These are phyloP conservation scores for Globisporangium orthogonon DNA, from an alignment of 352 stramenopile species.

Conservation along the genomic window DNA sequence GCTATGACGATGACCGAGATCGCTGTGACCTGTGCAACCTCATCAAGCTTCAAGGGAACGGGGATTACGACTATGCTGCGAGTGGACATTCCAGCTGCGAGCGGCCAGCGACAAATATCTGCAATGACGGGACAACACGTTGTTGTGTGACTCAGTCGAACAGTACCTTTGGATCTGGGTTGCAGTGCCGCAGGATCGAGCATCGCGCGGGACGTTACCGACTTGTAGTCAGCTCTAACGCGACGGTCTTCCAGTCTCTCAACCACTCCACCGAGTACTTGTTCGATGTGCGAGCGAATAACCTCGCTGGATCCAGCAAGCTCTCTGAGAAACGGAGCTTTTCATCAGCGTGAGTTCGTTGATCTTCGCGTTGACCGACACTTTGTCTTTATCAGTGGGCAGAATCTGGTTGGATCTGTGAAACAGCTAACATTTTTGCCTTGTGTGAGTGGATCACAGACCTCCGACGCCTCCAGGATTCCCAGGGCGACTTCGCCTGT, in stretches of 20 bases:
- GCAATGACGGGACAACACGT: slow-evolving; percentile 24
- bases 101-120: slow-evolving; percentile 13
- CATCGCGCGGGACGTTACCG: slow-evolving; percentile 3
- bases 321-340: slow-evolving; percentile 25
- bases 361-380: too few species aligned
- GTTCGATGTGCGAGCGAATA: slow-evolving; percentile 44
- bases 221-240: slow-evolving; percentile 26
- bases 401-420: not conserved
- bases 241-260: slow-evolving; percentile 29
- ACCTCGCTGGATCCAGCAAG: slow-evolving; percentile 24
- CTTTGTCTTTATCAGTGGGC: not conserved
- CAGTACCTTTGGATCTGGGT: slow-evolving; percentile 11
- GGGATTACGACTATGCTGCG: slow-evolving; percentile 19
- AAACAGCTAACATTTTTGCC: not conserved
- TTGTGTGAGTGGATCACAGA: slow-evolving; percentile 12
- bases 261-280: slow-evolving; percentile 47
- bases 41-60: slow-evolving; percentile 13
- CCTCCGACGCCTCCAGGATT: slow-evolving; percentile 28
- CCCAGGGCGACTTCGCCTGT: slow-evolving; percentile 19
- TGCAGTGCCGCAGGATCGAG: slow-evolving; percentile 21
- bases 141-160: slow-evolving; percentile 35
- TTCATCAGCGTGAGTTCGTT: slow-evolving; percentile 22
- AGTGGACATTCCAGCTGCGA: slow-evolving; percentile 14
- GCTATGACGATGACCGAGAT: slow-evolving; percentile 13
- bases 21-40: slow-evolving; percentile 28